Base-by-base conservation (phyloP, 805 yeast genomes). In the Teunomyces funiuensis region DNA sequence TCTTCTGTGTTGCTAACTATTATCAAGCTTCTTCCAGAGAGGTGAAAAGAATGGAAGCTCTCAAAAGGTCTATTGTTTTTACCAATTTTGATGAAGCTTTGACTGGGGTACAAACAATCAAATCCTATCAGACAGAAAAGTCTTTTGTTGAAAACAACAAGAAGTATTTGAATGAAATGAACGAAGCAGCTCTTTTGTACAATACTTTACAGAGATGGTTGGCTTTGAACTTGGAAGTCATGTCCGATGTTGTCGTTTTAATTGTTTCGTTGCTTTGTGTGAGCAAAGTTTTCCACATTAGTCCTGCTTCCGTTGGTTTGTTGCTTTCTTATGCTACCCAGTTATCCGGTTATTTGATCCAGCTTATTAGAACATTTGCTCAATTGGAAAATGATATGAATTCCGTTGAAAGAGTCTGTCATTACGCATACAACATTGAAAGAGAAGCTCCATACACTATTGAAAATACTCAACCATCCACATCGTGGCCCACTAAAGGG, bases 1-100 rank as follows among this genome's bases (percentile, higher is more conserved):
- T 76, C 50, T 49, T 74, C 18, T 47, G 60, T 8, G 59, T 76
- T 36, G 71, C 83, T 5, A 65, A 70, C 39, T 80, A 69, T 53
- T 87, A 83, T 56, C 83, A 84, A 53, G 82, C 86, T 1, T 74
- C 88, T 0, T 76, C 87, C 2, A 72, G 90, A 56, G 93, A 87
- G 55, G 67, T 85, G 44, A 86, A 86, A 59, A 76, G 93, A 49
- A 61, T 85, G 42, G 91, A 86, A 55, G 83, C 91, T 8, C 62
- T 80, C 10, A 78, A 79, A 44, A 72, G 93, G 53, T 82, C 90
- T 1, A 65, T 72, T 29, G 87, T 86, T 44, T 85, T 80, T 65
- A 74, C 81, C 50, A 78, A 82, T 50, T 83, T 85, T 57, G 80
- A 80, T 51, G 95, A 86, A 56, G 70, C 82, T 2, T 65, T 86